A percentile compares a stretch with the other conserved stretches of the same genome.
These are phyloP conservation scores for Herpotrichia juniperi DNA, from an alignment of 2,329 filamentous ascomycete genomes.

Conservation along the genomic window DNA sequence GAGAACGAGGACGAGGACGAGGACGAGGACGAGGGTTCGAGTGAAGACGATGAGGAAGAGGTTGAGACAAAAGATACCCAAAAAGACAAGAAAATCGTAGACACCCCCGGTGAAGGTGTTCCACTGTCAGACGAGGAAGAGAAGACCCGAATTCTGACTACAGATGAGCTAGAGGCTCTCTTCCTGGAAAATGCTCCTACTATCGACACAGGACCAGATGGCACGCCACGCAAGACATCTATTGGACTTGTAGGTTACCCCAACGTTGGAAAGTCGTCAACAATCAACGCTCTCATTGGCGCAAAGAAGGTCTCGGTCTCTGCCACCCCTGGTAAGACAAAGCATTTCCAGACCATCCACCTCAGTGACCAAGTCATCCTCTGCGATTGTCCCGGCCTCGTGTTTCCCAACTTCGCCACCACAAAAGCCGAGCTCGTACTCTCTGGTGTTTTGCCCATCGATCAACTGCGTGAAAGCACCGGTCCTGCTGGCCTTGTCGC, in stretches of 20 bases:
- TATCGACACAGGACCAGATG: constrained; percentile 57
- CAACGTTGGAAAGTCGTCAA: constrained; percentile 98
- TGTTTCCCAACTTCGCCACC: constrained; percentile 96
- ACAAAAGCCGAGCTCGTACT: constrained; percentile 97
- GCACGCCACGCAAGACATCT: constrained; percentile 70
- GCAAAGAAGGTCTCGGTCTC: constrained; percentile 99
- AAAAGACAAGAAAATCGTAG: constrained; percentile 50
- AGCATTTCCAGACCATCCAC: constrained; percentile 98
- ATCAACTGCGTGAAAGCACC: constrained; percentile 91
- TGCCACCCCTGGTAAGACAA: constrained; percentile 96
- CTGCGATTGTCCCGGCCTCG: constrained; percentile 97
- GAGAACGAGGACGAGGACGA: constrained; percentile 52
- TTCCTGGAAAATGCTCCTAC: constrained; percentile 78
- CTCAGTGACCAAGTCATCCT: constrained; percentile 87
- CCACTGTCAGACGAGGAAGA: constrained; percentile 49
- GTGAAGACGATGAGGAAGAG: constrained; percentile 60
- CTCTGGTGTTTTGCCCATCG: constrained; percentile 93
- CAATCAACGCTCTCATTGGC: constrained; percentile 98
- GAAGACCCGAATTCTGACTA: constrained; percentile 77
- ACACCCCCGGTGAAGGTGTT: constrained; percentile 43
- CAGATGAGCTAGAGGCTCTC: constrained; percentile 88
- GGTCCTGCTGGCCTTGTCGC: constrained; percentile 85
- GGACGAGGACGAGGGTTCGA: constrained; percentile 45
- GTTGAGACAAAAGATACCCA: constrained; percentile 50
- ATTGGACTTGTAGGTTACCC: constrained; percentile 97